These are phyloP conservation scores for Talaromyces sp. DNA, from an alignment of 2,329 filamentous ascomycete species.

Conservation along the genomic window DNA sequence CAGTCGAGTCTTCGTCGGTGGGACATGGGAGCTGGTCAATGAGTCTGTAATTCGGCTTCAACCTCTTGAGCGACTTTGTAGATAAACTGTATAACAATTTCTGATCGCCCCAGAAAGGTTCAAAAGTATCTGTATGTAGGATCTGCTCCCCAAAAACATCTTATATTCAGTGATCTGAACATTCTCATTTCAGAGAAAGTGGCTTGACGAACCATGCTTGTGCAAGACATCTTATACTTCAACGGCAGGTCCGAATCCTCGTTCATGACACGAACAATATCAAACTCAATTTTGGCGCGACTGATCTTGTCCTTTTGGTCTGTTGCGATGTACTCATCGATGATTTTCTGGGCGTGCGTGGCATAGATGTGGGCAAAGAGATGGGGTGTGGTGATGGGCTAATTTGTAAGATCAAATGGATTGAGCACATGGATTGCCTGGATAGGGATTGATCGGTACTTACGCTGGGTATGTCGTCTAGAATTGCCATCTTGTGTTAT, in stretches of 20 bases:
- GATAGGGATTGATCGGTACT: not conserved
- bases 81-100: conserved; percentile 19
- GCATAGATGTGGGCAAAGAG: conserved; percentile 24
- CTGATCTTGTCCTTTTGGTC: conserved; percentile 20
- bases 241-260: conserved; percentile 22
- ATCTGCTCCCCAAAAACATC: conserved; percentile 19
- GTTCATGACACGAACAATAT: conserved; percentile 24
- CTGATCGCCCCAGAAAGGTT: conserved; percentile 25
- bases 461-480: not conserved
- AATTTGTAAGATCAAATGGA: not conserved
- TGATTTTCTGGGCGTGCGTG: conserved; percentile 22
- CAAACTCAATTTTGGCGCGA: conserved; percentile 23
- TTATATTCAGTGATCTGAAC: not conserved
- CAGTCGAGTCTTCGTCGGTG: not conserved
- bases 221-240: conserved; percentile 24
- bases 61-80: conserved; percentile 19
- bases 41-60: conserved; percentile 19
- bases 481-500: not conserved
- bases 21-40: conserved; percentile 10
- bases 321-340: conserved; percentile 19
- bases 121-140: conserved; percentile 24
- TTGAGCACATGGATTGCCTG: not conserved
- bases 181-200: not conserved
- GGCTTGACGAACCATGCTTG: conserved; percentile 22
- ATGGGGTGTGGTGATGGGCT: conserved; percentile 2